A percentile compares a stretch with the other conserved stretches of the same genome.
phyloP scores from a whole-genome alignment of 805 yeast genomes.

The Debaryomyces prosopidis region DNA sequence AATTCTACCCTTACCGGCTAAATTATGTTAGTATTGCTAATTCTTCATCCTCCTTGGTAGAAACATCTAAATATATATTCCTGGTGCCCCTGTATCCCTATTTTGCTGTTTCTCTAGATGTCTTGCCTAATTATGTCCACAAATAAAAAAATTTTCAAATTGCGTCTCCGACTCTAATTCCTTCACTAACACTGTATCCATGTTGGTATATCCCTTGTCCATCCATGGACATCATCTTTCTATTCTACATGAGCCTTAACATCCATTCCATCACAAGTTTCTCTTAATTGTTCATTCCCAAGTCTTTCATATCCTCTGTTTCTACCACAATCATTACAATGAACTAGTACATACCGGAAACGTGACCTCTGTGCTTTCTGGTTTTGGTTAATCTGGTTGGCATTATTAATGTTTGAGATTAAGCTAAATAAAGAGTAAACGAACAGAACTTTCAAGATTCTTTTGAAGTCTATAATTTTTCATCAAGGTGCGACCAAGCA shows the following conservation, averaged over 20 bases:
- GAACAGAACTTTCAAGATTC: conserved; percentile 4
- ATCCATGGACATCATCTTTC: too few species aligned
- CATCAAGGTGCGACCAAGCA: conserved; percentile 5
- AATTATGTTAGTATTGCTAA: conserved; percentile 31
- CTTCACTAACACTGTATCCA: neutral
- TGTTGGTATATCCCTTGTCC: too few species aligned
- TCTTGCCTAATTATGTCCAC: neutral
- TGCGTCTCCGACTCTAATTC: neutral
- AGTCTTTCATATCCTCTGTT: too few species aligned
- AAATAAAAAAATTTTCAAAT: neutral
- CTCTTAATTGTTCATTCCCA: too few species aligned
- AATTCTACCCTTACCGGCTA: conserved; percentile 99
- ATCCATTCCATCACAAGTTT: too few species aligned
- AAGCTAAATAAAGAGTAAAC: conserved; percentile 7
- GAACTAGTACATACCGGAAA: conserved; percentile 78
- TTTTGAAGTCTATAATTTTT: conserved; percentile 9
- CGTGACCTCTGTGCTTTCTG: conserved; percentile 99
- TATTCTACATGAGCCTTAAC: too few species aligned
- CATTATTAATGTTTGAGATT: conserved; percentile 51
- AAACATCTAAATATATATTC: neutral
- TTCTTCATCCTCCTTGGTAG: neutral
- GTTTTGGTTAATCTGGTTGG: conserved; percentile 99
- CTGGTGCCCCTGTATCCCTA: too few species aligned
- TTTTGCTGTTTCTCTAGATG: too few species aligned
- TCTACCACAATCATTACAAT: neutral